A percentile compares a stretch with the other conserved stretches of the same genome.
Evolutionary conservation across 2,329 filamentous ascomycete species (phyloP).

Genomic region (Uncinocarpus reesii): DNA sequence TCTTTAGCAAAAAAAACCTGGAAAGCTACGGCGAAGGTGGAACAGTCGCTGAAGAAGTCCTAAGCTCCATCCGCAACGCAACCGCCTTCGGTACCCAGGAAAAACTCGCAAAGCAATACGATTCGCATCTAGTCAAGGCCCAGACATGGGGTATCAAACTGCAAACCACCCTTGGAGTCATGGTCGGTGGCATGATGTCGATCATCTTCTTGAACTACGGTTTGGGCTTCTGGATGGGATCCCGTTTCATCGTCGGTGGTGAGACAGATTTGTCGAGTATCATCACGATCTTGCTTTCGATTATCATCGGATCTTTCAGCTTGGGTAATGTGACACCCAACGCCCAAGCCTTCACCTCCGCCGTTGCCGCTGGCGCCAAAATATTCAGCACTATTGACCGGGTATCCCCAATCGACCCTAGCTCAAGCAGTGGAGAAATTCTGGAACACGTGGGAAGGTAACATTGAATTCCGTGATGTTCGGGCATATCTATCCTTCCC

Average conservation of each 20-base stretch:
- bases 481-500: constrained; percentile 92
- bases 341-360: constrained; percentile 72
- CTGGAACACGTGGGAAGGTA: constrained; percentile 63
- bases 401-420: constrained; percentile 69
- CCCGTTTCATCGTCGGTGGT: constrained; percentile 58
- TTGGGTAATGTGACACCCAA: constrained; percentile 82
- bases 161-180: constrained; percentile 61
- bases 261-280: constrained; percentile 59
- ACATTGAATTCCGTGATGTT: constrained; percentile 68
- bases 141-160: constrained; percentile 66
- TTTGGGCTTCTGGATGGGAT: constrained; percentile 81
- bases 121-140: constrained; percentile 60
- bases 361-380: constrained; percentile 73
- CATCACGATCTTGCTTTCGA: constrained; percentile 75
- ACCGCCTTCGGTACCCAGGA: constrained; percentile 89
- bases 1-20: constrained; percentile 67
- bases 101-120: constrained; percentile 79
- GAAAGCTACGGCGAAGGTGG: constrained; percentile 74
- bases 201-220: constrained; percentile 81
- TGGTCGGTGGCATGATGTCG: constrained; percentile 76
- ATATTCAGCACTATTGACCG: constrained; percentile 93
- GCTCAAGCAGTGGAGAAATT: constrained; percentile 58
- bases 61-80: constrained; percentile 86
- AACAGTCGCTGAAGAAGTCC: constrained; percentile 83
- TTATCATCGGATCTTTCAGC: constrained; percentile 88